These are phyloP conservation scores for Rubus idaeus DNA, from an alignment of 306 rosid genomes.

Conservation along the genomic window DNA sequence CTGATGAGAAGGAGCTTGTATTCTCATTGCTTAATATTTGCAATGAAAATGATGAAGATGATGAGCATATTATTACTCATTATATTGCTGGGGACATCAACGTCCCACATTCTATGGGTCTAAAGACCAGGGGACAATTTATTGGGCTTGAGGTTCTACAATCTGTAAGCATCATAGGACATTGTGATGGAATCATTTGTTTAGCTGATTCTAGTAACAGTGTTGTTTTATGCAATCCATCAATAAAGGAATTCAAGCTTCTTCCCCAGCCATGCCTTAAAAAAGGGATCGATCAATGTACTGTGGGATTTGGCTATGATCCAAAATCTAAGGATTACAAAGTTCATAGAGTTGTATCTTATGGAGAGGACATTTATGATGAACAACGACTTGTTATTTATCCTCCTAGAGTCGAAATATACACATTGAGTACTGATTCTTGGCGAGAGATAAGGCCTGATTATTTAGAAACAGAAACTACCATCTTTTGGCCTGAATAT, in stretches of 20 bases:
- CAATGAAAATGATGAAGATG: neutral
- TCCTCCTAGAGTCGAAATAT: neutral
- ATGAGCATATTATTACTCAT: no score
- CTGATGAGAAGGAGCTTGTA: neutral
- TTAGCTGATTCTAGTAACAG: neutral
- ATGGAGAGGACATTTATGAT: neutral
- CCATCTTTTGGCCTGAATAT: neutral
- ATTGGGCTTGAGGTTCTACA: neutral
- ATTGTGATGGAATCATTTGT: slow-evolving; percentile 25
- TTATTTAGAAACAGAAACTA: neutral
- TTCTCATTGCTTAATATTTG: neutral
- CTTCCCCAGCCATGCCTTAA: neutral
- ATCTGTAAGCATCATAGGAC: neutral
- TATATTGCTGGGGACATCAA: neutral
- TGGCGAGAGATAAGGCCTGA: neutral
- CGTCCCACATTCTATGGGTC: neutral
- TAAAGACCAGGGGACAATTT: neutral
- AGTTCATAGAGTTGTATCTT: neutral
- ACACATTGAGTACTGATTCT: slow-evolving; percentile 6
- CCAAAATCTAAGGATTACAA: neutral
- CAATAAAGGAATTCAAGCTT: neutral
- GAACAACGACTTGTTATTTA: neutral
- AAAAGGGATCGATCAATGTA: no score
- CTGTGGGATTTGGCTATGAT: slow-evolving; percentile 17
- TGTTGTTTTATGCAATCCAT: slow-evolving; percentile 16